phyloP scores from a whole-genome alignment of 2,329 filamentous ascomycete species.

The Cytospora piceicola region DNA sequence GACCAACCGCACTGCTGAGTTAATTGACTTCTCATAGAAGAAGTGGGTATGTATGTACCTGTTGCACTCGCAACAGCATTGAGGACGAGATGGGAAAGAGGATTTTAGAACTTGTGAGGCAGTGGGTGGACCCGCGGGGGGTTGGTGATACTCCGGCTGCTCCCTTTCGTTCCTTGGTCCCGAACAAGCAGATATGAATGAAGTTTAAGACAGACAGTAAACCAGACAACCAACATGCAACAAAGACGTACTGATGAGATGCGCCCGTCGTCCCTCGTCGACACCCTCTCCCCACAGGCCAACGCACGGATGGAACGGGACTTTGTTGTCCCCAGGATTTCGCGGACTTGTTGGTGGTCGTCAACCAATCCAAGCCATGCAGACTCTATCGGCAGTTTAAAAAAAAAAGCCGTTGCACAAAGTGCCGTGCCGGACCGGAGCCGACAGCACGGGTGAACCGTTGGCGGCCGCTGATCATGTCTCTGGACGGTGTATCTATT shows the following conservation, averaged over 20 bases:
- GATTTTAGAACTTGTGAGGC: no score
- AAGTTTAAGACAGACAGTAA: not conserved
- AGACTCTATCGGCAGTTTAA: not conserved
- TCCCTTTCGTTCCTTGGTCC: no score
- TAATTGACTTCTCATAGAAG: not conserved
- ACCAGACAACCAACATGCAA: no score
- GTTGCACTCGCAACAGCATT: not conserved
- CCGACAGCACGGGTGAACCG: not conserved
- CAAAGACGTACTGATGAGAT: no score
- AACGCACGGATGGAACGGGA: no score
- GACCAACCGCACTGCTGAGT: not conserved
- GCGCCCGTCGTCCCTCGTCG: no score
- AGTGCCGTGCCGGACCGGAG: not conserved
- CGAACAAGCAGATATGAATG: no score
- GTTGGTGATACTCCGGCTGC: no score
- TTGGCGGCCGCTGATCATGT: not conserved
- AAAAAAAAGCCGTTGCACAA: not conserved
- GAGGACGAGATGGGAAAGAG: no score
- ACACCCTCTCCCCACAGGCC: no score
- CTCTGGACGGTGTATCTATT: constrained; percentile 30
- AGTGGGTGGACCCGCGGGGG: no score
- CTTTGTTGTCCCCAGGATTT: no score
- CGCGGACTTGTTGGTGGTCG: not conserved
- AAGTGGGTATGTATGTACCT: not conserved
- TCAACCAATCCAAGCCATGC: not conserved